Base-by-base conservation (phyloP, 2,329 filamentous ascomycete genomes). In the Exophiala phaeomuriformis region DNA sequence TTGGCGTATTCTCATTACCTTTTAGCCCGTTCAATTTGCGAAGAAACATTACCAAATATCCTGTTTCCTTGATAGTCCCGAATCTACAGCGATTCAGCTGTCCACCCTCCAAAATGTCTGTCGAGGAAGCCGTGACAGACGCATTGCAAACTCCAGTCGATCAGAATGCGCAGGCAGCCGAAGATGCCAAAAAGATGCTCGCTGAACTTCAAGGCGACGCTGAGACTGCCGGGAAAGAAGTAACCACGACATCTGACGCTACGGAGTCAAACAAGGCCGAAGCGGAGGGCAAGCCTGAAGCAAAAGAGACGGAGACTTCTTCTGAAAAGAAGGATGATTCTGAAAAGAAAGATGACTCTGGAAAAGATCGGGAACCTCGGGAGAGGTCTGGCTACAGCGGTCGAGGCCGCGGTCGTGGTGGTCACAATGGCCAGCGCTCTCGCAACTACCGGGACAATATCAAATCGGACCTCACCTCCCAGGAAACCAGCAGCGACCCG, bases 401-500 rank as follows among this genome's bases (percentile, higher is more conserved):
- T 40, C 49, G 48, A 19, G 55, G 55, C 32, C 53, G 53, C 10
- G 47, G 54, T 44, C 53, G 60, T 4, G 63, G 65, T 65, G 57
- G 66, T 65, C 60, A 65, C 66, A 53, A 64, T 51, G 63, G 64
- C 9, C 63, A 65, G 19, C 58, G 61, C 30, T 59, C 62, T 31
- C 60, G 43, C 57, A 63, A 49, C 63, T 64, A 67, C 56, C 65
- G 67, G 61, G 80, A 81, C 63, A 85, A 85, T 62, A 77, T 77
- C 69, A 88, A 87, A 70, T 88, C 84, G 53, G 84, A 90, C 64
- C 78, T 87, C 47, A 82, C 82, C 46, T 69, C 75, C 35, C 79
- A 82, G 60, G 74, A 83, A 49, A 84, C 88, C 66, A 85, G 84
- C 28, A 83, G 86, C 64, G 88, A 96, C 69, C 86, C 86, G 1